phyloP scores from a whole-genome alignment of 768 basidiomycete species.

The Lentinula aciculospora region DNA sequence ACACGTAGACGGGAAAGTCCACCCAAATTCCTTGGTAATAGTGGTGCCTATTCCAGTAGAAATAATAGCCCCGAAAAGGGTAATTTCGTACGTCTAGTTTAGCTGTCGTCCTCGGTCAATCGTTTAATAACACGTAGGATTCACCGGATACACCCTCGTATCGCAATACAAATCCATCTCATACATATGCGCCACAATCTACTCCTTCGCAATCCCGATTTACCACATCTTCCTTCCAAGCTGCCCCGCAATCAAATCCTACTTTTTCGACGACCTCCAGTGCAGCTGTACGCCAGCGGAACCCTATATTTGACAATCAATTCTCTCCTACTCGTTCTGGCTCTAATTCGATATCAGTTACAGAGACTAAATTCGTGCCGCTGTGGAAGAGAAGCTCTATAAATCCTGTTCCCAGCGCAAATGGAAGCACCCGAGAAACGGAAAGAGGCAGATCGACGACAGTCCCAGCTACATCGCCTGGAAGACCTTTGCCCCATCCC shows the following conservation, averaged over 20 bases:
- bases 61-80: background rate
- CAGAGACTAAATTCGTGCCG: slow-evolving; percentile 1
- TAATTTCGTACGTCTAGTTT: background rate
- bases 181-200: background rate
- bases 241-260: background rate
- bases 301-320: background rate
- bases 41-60: background rate
- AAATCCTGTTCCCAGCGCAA: background rate
- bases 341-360: background rate
- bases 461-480: background rate
- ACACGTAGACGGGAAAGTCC: background rate
- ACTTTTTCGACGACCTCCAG: background rate
- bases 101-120: too few relatives aligned
- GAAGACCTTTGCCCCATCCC: background rate
- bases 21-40: background rate
- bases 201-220: background rate
- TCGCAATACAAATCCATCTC: background rate
- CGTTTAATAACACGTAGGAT: background rate
- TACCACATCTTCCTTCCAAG: background rate
- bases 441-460: slow-evolving; percentile 1
- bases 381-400: slow-evolving; percentile 3
- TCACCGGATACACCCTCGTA: background rate
- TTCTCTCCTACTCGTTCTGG: background rate
- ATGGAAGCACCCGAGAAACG: background rate
- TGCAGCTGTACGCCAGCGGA: background rate